Evolutionary conservation across 192 early-diverging fungal genomes (phyloP).

Genomic region (Coemansia sp.): DNA sequence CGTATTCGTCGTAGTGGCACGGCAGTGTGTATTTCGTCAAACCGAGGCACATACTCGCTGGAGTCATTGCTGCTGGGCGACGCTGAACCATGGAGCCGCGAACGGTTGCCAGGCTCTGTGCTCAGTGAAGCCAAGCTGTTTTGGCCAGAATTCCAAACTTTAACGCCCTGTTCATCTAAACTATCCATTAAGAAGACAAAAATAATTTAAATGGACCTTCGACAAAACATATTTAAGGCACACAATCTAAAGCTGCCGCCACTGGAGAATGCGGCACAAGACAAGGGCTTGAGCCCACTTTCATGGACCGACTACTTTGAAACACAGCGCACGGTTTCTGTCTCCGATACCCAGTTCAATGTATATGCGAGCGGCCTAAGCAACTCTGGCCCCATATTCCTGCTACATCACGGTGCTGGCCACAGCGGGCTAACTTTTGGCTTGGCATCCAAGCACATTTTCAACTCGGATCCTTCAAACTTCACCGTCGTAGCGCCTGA

Average conservation of each 20-base stretch:
- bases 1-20: constrained; percentile 34
- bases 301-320: constrained; percentile 62
- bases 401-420: constrained; percentile 83
- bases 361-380: constrained; percentile 31
- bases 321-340: constrained; percentile 24
- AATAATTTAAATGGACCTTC: background rate
- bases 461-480: constrained; percentile 19
- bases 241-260: background rate
- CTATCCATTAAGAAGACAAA: background rate
- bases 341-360: constrained; percentile 50
- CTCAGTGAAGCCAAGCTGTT: too few species aligned
- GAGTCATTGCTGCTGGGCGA: background rate
- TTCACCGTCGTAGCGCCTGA: constrained; percentile 62
- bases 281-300: constrained; percentile 29
- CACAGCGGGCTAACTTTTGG: constrained; percentile 67
- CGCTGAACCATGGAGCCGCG: too few species aligned
- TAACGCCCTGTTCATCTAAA: too few species aligned
- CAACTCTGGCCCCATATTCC: constrained; percentile 60
- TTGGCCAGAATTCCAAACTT: too few species aligned
- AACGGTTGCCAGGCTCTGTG: too few species aligned
- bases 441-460: constrained; percentile 57
- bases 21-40: constrained; percentile 20
- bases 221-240: constrained; percentile 1
- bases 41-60: constrained; percentile 17
- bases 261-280: background rate